Evolutionary conservation across 306 rosid species (phyloP), one percentile per base, ranked within the genome.

Genomic region (Castanospermum australe): DNA sequence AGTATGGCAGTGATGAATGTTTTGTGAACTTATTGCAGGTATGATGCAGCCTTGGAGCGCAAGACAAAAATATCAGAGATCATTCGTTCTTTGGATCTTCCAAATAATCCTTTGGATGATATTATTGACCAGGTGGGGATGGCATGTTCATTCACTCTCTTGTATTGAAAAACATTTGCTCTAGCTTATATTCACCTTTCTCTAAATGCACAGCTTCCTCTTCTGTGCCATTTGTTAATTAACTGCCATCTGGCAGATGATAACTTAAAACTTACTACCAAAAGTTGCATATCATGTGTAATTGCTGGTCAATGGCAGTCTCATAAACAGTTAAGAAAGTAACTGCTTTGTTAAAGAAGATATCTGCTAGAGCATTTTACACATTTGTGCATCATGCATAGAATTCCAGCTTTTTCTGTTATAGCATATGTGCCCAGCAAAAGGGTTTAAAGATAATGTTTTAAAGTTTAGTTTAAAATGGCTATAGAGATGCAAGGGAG

Each of bases 51-150:
- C 63, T 72, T 84, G 82, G 94, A 86, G 75, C 98, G 98, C 20
- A 95, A 86, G 90, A 86, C 87, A 61, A 85, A 90, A 61, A 86
- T 93, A 50, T 71, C 89, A 86, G 92, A 84, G 79, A 88, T 91
- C 24, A 83, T 95, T 81, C 98, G 99, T 77, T 75, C 97, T 14
- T 84, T 95, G 93, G 87, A 85, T 87, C 98, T 95, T 83, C 99
- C 99, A 41, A 93, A 93, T 78, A 95, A 95, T 84, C 99, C 99
- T 73, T 79, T 95, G 88, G 99, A 95, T 80, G 99, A 95, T 84
- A 90, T 95, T 72, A 86, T 92, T 79, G 99, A 95, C 81, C 99
- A 93, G 99, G 99, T 91, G 83, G 78, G 66, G 50, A 44, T 71
- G 52, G 63, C 73, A 59, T 77, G 66, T 55, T 81, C 28, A 67